Conservation (phyloP, 495 filamentous ascomycete genomes). For the Aspergillus cavernicola region DNA sequence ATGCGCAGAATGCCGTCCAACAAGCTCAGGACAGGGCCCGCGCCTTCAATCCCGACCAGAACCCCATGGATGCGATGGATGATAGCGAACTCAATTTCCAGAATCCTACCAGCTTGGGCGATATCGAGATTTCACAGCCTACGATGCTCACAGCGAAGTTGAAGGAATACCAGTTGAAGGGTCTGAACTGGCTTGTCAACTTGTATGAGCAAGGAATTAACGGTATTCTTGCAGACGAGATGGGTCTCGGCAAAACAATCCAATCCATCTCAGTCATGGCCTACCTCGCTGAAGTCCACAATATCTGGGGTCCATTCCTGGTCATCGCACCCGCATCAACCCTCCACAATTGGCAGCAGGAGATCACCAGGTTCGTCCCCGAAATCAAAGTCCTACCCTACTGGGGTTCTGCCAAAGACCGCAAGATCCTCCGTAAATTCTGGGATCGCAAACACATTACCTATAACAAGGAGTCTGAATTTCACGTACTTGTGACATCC, state of each 20-base stretch:
- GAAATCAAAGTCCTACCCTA: conserved; percentile 92
- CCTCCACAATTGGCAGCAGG: conserved; percentile 98
- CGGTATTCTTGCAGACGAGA: conserved; percentile 96
- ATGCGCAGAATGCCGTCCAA: conserved; percentile 93
- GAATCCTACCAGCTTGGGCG: conserved; percentile 91
- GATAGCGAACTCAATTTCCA: conserved; percentile 99
- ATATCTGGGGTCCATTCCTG: conserved; percentile 97
- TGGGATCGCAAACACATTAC: conserved; percentile 98
- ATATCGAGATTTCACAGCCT: conserved; percentile 90
- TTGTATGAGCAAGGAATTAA: conserved; percentile 99
- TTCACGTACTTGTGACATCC: conserved; percentile 94
- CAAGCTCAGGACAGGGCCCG: conserved; percentile 91
- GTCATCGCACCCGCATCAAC: conserved; percentile 96
- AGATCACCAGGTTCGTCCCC: conserved; percentile 91
- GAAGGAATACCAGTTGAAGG: conserved; percentile 98
- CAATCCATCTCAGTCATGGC: conserved; percentile 99
- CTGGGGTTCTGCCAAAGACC: conserved; percentile 92
- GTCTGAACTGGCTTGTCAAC: conserved; percentile 98
- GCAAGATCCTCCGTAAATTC: conserved; percentile 95
- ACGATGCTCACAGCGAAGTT: conserved; percentile 90
- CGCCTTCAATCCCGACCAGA: conserved; percentile 73
- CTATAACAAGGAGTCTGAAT: conserved; percentile 85
- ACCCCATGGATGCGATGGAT: conserved; percentile 49
- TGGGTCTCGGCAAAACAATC: conserved; percentile 98
- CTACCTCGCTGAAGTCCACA: conserved; percentile 92